Evolutionary conservation across 345 rosid species (phyloP), one percentile per base, ranked within the genome.

Genomic region (Boechera divaricarpa): DNA sequence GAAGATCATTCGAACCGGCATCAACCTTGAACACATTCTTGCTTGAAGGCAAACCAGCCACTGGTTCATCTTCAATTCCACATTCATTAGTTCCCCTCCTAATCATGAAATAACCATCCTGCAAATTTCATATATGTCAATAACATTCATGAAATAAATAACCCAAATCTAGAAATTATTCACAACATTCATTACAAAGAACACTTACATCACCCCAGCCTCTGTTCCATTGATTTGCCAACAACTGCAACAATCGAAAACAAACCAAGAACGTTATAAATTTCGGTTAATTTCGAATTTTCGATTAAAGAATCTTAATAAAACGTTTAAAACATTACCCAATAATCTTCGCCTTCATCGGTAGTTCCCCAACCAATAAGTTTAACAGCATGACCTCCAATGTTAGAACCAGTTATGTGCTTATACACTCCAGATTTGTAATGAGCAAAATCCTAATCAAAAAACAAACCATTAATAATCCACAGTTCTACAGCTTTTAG

Each of bases 361-460:
- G 91, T 76, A 60, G 99, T 90, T 68, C 99, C 99, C 99, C 99
- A 95, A 2, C 99, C 98, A 41, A 95, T 89, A 39, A 92, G 89
- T 83, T 92, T 95, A 72, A 95, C 99, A 56, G 97, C 98, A 78
- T 92, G 98, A 53, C 99, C 98, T 57, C 97, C 99, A 85, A 95
- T 45, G 35, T 73, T 78, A 69, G 53, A 81, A 55, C 98, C 99
- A 0, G 92, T 86, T 56, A 92, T 74, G 74, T 95, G 93, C 83
- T 86, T 91, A 84, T 95, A 92, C 24, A 92, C 94, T 78, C 98
- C 99, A n/a, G 93, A 86, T 79, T 89, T 88, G 72, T 95, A 95
- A 75, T 95, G 96, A 67, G 98, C 99, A 48, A 95, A 95, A 62
- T 95, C 99, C 98, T 95, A 73, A 70, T 18, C 28, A 36, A 73